These are phyloP conservation scores for Emmonsiellopsis sp. DNA, from an alignment of 2,329 filamentous ascomycete species.

Conservation along the genomic window DNA sequence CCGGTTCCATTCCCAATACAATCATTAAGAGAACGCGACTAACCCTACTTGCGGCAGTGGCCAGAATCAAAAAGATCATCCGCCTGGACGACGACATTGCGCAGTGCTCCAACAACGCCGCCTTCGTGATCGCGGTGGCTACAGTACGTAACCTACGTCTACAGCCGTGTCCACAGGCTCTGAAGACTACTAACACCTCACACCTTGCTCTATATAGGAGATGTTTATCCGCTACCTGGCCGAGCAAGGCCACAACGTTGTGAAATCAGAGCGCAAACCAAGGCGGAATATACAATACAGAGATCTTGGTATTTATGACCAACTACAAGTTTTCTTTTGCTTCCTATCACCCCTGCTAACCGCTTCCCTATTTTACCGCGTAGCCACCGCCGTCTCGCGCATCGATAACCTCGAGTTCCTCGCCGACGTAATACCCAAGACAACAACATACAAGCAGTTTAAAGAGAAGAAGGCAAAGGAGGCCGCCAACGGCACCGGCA, in stretches of 20 bases:
- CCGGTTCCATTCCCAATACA: not conserved
- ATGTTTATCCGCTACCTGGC: slow-evolving; percentile 93
- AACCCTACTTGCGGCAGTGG: slow-evolving; percentile 49
- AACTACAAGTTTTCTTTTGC: not conserved
- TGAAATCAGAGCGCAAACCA: slow-evolving; percentile 85
- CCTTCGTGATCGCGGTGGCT: slow-evolving; percentile 86
- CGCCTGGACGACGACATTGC: slow-evolving; percentile 75
- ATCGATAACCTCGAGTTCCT: slow-evolving; percentile 94
- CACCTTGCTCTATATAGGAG: slow-evolving; percentile 48
- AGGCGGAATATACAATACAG: slow-evolving; percentile 92
- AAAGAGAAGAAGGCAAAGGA: slow-evolving; percentile 49
- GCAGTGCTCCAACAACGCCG: slow-evolving; percentile 84
- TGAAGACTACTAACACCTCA: slow-evolving; percentile 5
- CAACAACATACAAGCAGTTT: slow-evolving; percentile 68
- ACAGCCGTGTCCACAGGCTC: not conserved
- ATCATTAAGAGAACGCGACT: not conserved
- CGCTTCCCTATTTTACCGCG: slow-evolving; percentile 7
- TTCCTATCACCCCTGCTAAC: not conserved
- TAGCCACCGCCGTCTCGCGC: slow-evolving; percentile 75
- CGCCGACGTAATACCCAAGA: slow-evolving; percentile 80
- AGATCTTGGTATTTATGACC: slow-evolving; percentile 58
- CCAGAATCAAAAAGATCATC: slow-evolving; percentile 93
- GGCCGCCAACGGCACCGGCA: slow-evolving; percentile 17
- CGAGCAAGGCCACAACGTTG: slow-evolving; percentile 74
- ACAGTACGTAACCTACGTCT: slow-evolving; percentile 49